Conservation (phyloP, 345 rosid genomes). For the Populus davidiana region DNA sequence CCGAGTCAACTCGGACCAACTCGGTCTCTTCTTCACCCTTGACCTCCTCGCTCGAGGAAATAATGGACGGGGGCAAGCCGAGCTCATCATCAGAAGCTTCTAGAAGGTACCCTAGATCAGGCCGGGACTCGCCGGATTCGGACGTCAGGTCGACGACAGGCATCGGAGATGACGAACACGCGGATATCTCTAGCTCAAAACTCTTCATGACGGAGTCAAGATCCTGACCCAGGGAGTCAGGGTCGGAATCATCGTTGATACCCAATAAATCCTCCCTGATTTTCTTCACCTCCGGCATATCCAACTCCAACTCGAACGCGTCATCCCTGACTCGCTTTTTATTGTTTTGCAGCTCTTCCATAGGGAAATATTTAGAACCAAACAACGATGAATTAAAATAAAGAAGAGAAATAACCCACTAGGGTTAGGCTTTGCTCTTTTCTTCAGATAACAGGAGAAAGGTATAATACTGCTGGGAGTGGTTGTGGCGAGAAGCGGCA, state of each 20-base stretch:
- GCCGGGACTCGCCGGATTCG: slow-evolving; percentile 38
- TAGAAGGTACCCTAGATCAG: slow-evolving; percentile 27
- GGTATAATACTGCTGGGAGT: background rate
- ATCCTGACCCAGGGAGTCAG: slow-evolving; percentile 20
- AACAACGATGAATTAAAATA: background rate
- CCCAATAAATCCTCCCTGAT: slow-evolving; percentile 41
- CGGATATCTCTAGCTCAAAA: slow-evolving; percentile 20
- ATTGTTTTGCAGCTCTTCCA: slow-evolving; percentile 33
- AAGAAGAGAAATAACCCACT: background rate
- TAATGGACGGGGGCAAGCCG: slow-evolving; percentile 18
- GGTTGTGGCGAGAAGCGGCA: slow-evolving; percentile 27
- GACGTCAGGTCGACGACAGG: slow-evolving; percentile 27
- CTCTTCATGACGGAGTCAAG: slow-evolving; percentile 30
- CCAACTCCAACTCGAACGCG: slow-evolving; percentile 28
- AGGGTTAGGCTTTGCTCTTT: slow-evolving; percentile 8
- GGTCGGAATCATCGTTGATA: slow-evolving; percentile 19
- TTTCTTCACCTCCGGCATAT: slow-evolving; percentile 40
- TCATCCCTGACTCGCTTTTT: slow-evolving; percentile 52
- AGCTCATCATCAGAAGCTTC: slow-evolving; percentile 34
- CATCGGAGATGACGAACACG: slow-evolving; percentile 1
- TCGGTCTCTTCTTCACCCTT: slow-evolving; percentile 13
- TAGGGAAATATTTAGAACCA: background rate
- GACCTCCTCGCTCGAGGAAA: background rate
- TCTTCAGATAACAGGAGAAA: background rate
- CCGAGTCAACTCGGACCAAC: slow-evolving; percentile 29